Evolutionary conservation across 192 early-diverging fungal genomes (phyloP), one percentile per base, ranked within the genome.

Genomic region (Pilobolus umbonatus): DNA sequence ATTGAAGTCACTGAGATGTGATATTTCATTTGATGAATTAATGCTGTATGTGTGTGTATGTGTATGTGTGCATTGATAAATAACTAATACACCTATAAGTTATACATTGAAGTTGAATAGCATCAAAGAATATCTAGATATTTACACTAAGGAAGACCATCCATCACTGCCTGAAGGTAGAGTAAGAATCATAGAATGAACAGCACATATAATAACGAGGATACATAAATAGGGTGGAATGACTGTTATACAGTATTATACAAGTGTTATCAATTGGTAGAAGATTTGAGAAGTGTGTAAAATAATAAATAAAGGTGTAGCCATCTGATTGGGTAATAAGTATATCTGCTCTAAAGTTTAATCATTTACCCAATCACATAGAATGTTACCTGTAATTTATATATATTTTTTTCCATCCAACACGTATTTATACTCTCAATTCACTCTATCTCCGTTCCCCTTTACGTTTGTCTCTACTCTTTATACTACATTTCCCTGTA

Each of bases 241-340:
- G n/a, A n/a, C n/a, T n/a, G n/a, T n/a, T n/a, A n/a, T n/a, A n/a
- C n/a, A n/a, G n/a, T n/a, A n/a, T n/a, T n/a, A n/a, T n/a, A n/a
- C n/a, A n/a, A n/a, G n/a, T n/a, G n/a, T n/a, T n/a, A n/a, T n/a
- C n/a, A n/a, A n/a, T n/a, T n/a, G n/a, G n/a, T n/a, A n/a, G n/a
- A n/a, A n/a, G n/a, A n/a, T n/a, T n/a, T n/a, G n/a, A n/a, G n/a
- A n/a, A n/a, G n/a, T n/a, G n/a, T n/a, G n/a, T n/a, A n/a, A n/a
- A n/a, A n/a, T n/a, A n/a, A n/a, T n/a, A n/a, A n/a, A n/a, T 28
- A 5, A 49, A 49, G 47, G 47, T 49, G 47, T 49, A 49, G 10
- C 29, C 25, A 29, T 49, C 14, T 49, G 47, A 49, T 49, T 49
- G 47, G 47, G 25, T 14, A 25, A 28, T 14, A 25, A 14, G 29